phyloP scores from a whole-genome alignment of 1,284 basidiomycete genomes.

The Microbotryum silenes-acaulis region DNA sequence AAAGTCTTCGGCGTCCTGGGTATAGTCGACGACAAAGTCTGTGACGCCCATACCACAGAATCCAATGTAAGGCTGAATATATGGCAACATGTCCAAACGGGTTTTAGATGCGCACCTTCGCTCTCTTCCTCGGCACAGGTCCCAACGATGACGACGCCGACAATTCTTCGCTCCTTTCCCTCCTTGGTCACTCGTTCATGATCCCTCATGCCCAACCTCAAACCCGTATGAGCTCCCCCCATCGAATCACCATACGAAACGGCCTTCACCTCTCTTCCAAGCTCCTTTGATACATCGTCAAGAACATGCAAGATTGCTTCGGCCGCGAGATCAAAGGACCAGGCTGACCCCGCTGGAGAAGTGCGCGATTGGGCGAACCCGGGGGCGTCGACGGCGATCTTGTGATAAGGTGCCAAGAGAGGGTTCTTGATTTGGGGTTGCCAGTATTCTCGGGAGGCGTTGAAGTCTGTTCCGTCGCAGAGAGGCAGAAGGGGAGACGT shows the following conservation, averaged over 20 bases:
- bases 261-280: neutral
- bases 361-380: conserved; percentile 6
- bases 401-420: conserved; percentile 4
- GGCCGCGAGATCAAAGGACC: conserved; percentile 10
- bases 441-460: conserved; percentile 10
- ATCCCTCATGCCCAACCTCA: conserved; percentile 5
- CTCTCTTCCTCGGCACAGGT: conserved; percentile 11
- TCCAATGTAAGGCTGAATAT: neutral
- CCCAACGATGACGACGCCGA: conserved; percentile 5
- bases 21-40: conserved; percentile 8
- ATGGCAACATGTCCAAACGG: neutral
- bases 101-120: neutral
- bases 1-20: neutral
- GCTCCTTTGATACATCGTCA: neutral
- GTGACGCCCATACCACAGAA: neutral
- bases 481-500: neutral
- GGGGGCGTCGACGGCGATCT: conserved; percentile 4
- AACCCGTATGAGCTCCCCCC: conserved; percentile 12
- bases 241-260: conserved; percentile 8
- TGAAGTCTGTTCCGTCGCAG: conserved; percentile 4
- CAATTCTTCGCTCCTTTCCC: neutral
- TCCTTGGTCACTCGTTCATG: conserved; percentile 1
- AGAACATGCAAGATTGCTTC: conserved; percentile 1
- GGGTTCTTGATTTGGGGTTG: conserved; percentile 4
- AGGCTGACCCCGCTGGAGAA: neutral